phyloP scores from a whole-genome alignment of 331 rosid genomes.

The Ulmus americana region DNA sequence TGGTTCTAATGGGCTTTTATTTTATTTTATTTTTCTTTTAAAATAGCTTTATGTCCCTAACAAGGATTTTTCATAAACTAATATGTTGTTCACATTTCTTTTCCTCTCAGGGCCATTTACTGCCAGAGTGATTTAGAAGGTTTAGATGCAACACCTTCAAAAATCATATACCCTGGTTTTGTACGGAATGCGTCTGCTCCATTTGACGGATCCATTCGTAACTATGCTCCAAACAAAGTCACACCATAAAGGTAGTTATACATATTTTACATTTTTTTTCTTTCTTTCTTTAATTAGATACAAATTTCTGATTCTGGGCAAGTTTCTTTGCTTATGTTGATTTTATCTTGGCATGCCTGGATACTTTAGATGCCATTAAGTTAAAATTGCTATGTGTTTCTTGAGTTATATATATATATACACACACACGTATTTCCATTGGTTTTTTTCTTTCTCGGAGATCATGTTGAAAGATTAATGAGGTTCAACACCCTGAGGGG shows the following conservation, averaged over 20 bases:
- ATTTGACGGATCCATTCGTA: slow-evolving; percentile 36
- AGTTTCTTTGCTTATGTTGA: not conserved
- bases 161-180: slow-evolving; percentile 51
- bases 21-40: slow-evolving; percentile 9
- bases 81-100: not conserved
- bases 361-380: not conserved
- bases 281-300: no score
- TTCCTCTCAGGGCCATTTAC: slow-evolving; percentile 25
- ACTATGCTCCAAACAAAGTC: no score
- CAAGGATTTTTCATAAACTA: not conserved
- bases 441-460: not conserved
- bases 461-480: not conserved
- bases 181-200: slow-evolving; percentile 40
- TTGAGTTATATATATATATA: no score
- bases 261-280: no score
- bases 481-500: not conserved
- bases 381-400: no score
- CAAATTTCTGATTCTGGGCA: no score
- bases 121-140: slow-evolving; percentile 51
- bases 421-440: no score
- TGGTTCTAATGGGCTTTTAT: slow-evolving; percentile 8
- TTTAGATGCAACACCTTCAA: slow-evolving; percentile 52
- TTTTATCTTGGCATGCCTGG: not conserved
- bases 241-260: no score
- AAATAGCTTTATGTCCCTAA: not conserved